Conservation (phyloP, 768 basidiomycete genomes). For the Leccinum aurantiacum region DNA sequence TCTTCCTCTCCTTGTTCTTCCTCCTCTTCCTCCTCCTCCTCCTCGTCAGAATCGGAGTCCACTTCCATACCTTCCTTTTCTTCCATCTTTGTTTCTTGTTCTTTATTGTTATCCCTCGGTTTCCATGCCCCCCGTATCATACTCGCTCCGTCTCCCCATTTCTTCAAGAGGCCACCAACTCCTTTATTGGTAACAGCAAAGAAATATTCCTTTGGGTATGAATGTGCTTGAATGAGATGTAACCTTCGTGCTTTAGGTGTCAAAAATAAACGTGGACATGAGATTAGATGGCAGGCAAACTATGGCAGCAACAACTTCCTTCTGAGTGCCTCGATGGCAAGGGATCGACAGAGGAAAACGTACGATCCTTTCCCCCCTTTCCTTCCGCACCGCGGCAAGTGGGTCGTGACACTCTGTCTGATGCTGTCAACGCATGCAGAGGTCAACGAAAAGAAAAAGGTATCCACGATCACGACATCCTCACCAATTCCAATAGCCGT, state of each 20-base stretch:
- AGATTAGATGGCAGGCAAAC: constrained; percentile 78
- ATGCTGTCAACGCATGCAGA: constrained; percentile 45
- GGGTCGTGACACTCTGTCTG: constrained; percentile 90
- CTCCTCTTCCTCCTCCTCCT: constrained; percentile 18
- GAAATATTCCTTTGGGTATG: constrained; percentile 87
- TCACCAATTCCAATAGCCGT: constrained; percentile 73
- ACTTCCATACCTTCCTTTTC: constrained; percentile 25
- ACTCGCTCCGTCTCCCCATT: constrained; percentile 84
- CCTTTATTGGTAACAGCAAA: constrained; percentile 92
- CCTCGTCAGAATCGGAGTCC: constrained; percentile 21
- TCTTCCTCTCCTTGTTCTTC: constrained; percentile 13
- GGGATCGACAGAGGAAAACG: constrained; percentile 18
- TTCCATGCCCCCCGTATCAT: constrained; percentile 77
- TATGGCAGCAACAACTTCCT: constrained; percentile 20
- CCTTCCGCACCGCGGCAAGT: constrained; percentile 69
- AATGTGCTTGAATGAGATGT: constrained; percentile 80
- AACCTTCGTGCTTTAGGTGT: constrained; percentile 76
- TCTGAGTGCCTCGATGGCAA: constrained; percentile 3
- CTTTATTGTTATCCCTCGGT: constrained; percentile 34
- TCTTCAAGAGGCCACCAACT: constrained; percentile 72
- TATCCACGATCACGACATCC: constrained; percentile 26
- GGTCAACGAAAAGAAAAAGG: constrained; percentile 1
- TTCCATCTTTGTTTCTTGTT: constrained; percentile 11
- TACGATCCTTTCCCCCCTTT: constrained; percentile 85
- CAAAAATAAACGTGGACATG: constrained; percentile 58